phyloP scores from a whole-genome alignment of 768 basidiomycete species.

The Tubosaeta brunneosetosa region DNA sequence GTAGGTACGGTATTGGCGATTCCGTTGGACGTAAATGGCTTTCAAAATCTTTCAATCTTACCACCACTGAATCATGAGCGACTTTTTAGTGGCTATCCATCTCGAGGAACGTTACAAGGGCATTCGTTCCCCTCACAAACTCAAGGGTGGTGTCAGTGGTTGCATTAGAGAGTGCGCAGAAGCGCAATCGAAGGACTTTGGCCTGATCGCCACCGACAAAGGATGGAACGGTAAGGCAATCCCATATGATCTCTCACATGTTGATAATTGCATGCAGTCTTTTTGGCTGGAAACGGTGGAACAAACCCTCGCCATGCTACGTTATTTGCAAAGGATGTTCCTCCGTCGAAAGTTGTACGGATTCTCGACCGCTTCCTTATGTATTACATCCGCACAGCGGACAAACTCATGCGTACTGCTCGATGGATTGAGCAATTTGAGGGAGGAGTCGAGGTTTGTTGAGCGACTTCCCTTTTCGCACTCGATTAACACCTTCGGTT shows the following conservation, averaged over 20 bases:
- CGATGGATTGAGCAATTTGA: slow-evolving; percentile 71
- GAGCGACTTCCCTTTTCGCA: background rate
- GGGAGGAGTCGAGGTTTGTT: slow-evolving; percentile 55
- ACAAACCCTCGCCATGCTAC: slow-evolving; percentile 56
- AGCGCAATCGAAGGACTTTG: slow-evolving; percentile 72
- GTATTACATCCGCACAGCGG: slow-evolving; percentile 70
- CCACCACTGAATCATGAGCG: background rate
- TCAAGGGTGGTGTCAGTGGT: slow-evolving; percentile 74
- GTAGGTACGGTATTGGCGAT: slow-evolving; percentile 69
- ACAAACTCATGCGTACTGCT: slow-evolving; percentile 66
- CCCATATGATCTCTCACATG: background rate
- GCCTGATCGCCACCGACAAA: slow-evolving; percentile 71
- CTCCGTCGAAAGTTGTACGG: slow-evolving; percentile 54
- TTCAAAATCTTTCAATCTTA: background rate
- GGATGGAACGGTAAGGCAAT: slow-evolving; percentile 60
- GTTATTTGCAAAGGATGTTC: slow-evolving; percentile 63
- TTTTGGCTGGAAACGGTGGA: slow-evolving; percentile 70
- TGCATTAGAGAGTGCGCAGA: slow-evolving; percentile 76
- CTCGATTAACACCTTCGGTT: background rate
- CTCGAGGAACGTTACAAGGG: slow-evolving; percentile 73
- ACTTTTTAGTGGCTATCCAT: slow-evolving; percentile 50
- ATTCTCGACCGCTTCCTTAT: slow-evolving; percentile 64
- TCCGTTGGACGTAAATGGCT: slow-evolving; percentile 48
- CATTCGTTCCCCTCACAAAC: slow-evolving; percentile 64
- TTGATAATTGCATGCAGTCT: slow-evolving; percentile 19